These are phyloP conservation scores for Monilinia fructigena DNA, from an alignment of 2,329 filamentous ascomycete species.

Conservation along the genomic window DNA sequence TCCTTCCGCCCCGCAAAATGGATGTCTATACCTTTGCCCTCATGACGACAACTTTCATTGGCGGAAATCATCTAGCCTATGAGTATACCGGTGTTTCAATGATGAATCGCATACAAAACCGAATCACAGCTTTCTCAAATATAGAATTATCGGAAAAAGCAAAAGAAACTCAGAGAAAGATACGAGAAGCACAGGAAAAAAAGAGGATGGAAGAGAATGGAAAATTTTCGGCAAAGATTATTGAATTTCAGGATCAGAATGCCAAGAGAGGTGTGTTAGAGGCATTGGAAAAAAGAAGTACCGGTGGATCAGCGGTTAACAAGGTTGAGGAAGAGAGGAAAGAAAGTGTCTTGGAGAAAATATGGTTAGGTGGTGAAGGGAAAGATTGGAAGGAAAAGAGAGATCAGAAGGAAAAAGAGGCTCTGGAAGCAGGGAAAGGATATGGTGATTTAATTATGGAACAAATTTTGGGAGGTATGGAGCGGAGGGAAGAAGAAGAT, in stretches of 20 bases:
- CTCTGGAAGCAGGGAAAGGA: slow-evolving; percentile 42
- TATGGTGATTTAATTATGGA: slow-evolving; percentile 46
- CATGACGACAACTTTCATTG: slow-evolving; percentile 41
- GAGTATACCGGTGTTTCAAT: slow-evolving; percentile 38
- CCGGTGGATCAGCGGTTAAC: slow-evolving; percentile 21
- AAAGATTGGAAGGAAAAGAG: slow-evolving; percentile 41
- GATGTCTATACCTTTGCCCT: slow-evolving; percentile 59
- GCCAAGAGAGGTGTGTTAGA: slow-evolving; percentile 14
- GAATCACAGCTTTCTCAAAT: not conserved
- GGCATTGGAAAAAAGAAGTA: slow-evolving; percentile 24
- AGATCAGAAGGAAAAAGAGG: slow-evolving; percentile 38
- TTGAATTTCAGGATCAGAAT: slow-evolving; percentile 4
- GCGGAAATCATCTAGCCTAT: slow-evolving; percentile 36
- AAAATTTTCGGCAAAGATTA: not conserved
- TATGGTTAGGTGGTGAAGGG: slow-evolving; percentile 60
- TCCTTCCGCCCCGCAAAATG: slow-evolving; percentile 60
- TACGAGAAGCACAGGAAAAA: slow-evolving; percentile 30
- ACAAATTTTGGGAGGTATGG: slow-evolving; percentile 49
- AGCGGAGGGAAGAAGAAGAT: slow-evolving; percentile 45
- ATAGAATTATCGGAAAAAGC: slow-evolving; percentile 31
- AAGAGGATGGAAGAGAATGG: slow-evolving; percentile 26
- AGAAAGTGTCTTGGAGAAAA: slow-evolving; percentile 44
- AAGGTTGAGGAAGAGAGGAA: slow-evolving; percentile 22
- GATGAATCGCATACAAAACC: slow-evolving; percentile 26
- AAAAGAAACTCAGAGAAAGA: slow-evolving; percentile 30